Conservation (phyloP, 768 basidiomycete species). For the Macrolepiota albuminosa region DNA sequence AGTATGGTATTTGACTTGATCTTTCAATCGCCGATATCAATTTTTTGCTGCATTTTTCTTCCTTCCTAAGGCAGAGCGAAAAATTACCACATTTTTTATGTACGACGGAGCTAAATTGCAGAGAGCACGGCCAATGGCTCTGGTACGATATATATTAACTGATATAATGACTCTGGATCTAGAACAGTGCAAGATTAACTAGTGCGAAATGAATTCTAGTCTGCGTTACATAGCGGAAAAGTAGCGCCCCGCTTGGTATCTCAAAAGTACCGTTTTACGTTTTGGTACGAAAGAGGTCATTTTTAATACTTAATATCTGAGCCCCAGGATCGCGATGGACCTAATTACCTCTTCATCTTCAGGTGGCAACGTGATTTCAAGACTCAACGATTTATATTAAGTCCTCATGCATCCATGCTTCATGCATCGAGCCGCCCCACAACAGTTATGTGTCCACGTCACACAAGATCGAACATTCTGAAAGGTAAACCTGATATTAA, state of each 20-base stretch:
- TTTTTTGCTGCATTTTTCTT: neutral
- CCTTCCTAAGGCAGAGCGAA: neutral
- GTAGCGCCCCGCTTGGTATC: neutral
- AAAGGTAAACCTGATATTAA: neutral
- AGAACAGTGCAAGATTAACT: neutral
- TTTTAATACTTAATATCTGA: neutral
- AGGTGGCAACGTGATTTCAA: neutral
- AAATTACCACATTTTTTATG: neutral
- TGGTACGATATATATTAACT: neutral
- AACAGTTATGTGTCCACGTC: neutral
- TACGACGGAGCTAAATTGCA: neutral
- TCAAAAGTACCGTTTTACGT: neutral
- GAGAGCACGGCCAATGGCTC: neutral
- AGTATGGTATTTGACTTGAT: neutral
- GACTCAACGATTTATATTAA: neutral
- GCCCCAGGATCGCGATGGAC: neutral
- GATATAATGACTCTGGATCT: neutral
- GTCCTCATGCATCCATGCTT: neutral
- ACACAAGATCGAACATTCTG: neutral
- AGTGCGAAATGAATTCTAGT: neutral
- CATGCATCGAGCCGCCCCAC: neutral
- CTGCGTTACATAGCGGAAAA: neutral
- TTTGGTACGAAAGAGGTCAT: neutral
- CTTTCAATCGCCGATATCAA: neutral
- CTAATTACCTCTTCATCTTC: neutral